Conservation (phyloP, 1,284 basidiomycete genomes). For the Heterobasidion occidentale region DNA sequence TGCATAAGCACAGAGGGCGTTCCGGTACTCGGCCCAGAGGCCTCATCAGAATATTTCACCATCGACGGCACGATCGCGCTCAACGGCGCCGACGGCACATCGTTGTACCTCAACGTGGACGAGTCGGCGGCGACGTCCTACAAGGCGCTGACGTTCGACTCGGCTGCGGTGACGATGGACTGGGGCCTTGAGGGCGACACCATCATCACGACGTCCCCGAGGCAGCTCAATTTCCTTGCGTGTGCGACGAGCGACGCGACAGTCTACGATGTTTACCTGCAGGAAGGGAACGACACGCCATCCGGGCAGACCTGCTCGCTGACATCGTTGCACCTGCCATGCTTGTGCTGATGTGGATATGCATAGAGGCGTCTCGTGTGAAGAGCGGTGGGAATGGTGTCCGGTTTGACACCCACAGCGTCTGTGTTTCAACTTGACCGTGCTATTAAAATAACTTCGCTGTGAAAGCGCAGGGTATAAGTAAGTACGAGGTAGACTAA, state of each 20-base stretch:
- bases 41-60: constrained; percentile 42
- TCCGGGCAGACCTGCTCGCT: constrained; percentile 34
- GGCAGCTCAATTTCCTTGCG: constrained; percentile 50
- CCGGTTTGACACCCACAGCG: no score
- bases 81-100: constrained; percentile 28
- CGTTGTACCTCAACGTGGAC: constrained; percentile 41
- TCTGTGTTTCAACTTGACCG: no score
- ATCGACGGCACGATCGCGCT: constrained; percentile 40
- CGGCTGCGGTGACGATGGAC: constrained; percentile 40
- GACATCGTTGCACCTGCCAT: constrained; percentile 44
- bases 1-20: constrained; percentile 26
- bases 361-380: no score
- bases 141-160: constrained; percentile 37
- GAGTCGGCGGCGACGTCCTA: constrained; percentile 37
- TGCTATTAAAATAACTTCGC: no score
- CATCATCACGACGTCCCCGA: constrained; percentile 42
- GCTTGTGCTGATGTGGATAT: constrained; percentile 32
- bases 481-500: background rate
- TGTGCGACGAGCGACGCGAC: constrained; percentile 34
- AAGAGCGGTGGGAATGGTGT: no score
- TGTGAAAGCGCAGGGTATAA: background rate
- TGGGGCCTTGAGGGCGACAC: constrained; percentile 56
- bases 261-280: constrained; percentile 40
- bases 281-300: constrained; percentile 44
- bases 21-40: constrained; percentile 45